phyloP scores from a whole-genome alignment of 805 yeast genomes.

The Isabelozyma gotoi region DNA sequence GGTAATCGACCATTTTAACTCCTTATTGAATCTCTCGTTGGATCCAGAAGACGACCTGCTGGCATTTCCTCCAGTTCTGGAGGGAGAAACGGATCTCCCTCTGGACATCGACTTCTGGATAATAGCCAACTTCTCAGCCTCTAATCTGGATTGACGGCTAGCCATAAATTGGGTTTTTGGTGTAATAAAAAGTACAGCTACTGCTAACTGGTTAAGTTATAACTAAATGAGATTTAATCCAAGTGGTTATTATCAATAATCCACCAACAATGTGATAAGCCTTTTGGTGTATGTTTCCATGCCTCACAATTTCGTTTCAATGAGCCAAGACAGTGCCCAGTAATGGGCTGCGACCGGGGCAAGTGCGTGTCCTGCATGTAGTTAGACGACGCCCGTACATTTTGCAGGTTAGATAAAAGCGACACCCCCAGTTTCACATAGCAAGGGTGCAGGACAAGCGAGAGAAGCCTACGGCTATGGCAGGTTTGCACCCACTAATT shows the following conservation, averaged over 20 bases:
- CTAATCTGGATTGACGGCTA: slow-evolving; percentile 35
- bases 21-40: slow-evolving; percentile 39
- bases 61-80: slow-evolving; percentile 21
- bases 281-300: no score
- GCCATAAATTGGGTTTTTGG: slow-evolving; percentile 24
- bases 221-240: no score
- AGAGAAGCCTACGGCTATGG: no score
- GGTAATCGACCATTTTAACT: slow-evolving; percentile 63
- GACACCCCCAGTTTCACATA: neutral
- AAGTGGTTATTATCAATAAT: no score
- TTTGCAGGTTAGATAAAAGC: neutral
- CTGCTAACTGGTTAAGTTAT: no score
- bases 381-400: neutral
- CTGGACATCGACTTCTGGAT: slow-evolving; percentile 38
- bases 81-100: slow-evolving; percentile 39
- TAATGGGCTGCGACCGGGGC: neutral
- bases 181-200: no score
- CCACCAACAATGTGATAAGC: no score
- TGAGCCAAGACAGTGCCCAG: neutral
- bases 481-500: no score
- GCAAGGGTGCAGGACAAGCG: no score
- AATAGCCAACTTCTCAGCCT: slow-evolving; percentile 42
- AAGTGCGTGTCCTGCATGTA: no score
- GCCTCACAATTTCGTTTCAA: no score
- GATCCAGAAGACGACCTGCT: slow-evolving; percentile 35